phyloP scores from a whole-genome alignment of 2,329 filamentous ascomycete genomes.

The Monosporascus ibericus region DNA sequence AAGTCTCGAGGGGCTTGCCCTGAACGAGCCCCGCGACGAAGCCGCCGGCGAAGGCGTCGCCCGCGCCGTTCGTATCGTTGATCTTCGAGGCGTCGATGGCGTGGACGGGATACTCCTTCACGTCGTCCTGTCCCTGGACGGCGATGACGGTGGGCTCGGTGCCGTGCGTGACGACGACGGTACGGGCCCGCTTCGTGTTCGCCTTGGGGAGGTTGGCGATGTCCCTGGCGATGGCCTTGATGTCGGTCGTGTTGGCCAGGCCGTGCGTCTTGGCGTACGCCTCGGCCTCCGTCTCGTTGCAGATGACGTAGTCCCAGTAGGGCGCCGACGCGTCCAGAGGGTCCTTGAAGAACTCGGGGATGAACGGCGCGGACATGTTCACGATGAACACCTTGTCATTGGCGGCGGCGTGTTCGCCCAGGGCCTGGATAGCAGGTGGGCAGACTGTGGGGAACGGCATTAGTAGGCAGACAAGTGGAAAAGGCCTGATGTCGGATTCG shows the following conservation, averaged over 20 bases:
- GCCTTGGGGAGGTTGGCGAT: conserved; percentile 88
- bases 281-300: conserved; percentile 92
- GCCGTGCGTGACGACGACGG: conserved; percentile 91
- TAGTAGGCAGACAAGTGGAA: neutral
- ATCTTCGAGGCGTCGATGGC: conserved; percentile 72
- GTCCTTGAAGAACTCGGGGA: conserved; percentile 96
- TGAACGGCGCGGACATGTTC: conserved; percentile 92
- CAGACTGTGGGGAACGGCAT: conserved; percentile 52
- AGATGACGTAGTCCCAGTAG: conserved; percentile 94
- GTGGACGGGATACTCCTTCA: conserved; percentile 77
- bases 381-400: conserved; percentile 91
- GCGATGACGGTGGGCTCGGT: conserved; percentile 86
- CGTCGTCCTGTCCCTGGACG: conserved; percentile 60
- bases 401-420: conserved; percentile 82
- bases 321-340: conserved; percentile 77
- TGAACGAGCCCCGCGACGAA: conserved; percentile 85
- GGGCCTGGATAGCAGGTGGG: conserved; percentile 80
- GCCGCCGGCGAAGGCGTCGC: conserved; percentile 93
- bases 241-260: conserved; percentile 60
- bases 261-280: conserved; percentile 80
- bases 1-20: conserved; percentile 71
- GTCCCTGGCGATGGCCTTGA: conserved; percentile 77
- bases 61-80: conserved; percentile 93
- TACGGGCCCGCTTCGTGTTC: conserved; percentile 76
- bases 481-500: neutral